Percentiles rank a stretch among this genome's conserved stretches.
These are phyloP conservation scores for Thyridium curvatum DNA, from an alignment of 2,329 filamentous ascomycete genomes.

Conservation along the genomic window DNA sequence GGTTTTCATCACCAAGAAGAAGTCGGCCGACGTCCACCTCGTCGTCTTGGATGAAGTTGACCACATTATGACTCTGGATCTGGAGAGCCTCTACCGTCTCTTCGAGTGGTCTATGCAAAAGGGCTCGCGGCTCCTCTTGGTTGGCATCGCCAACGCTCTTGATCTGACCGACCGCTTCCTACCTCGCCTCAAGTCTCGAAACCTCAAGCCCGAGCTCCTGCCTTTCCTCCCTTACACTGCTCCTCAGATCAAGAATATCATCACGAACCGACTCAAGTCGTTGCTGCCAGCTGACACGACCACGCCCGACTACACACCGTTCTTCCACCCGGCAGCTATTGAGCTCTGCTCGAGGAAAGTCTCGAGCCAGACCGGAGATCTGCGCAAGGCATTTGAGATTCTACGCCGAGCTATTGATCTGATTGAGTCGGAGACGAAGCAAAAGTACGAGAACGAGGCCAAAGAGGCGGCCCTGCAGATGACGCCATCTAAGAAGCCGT, in stretches of 20 bases:
- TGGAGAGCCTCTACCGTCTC: slow-evolving; percentile 85
- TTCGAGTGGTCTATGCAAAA: slow-evolving; percentile 92
- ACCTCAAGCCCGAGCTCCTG: slow-evolving; percentile 81
- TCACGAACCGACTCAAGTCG: slow-evolving; percentile 74
- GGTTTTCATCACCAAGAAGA: slow-evolving; percentile 60
- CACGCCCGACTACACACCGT: slow-evolving; percentile 62
- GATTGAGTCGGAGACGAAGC: slow-evolving; percentile 76
- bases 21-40: slow-evolving; percentile 57
- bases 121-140: slow-evolving; percentile 70
- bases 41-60: slow-evolving; percentile 94
- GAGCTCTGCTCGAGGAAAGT: slow-evolving; percentile 94
- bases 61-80: slow-evolving; percentile 80
- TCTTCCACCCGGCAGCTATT: slow-evolving; percentile 89
- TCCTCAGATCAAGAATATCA: slow-evolving; percentile 78
- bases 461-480: slow-evolving; percentile 50
- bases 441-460: slow-evolving; percentile 61
- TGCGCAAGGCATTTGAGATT: slow-evolving; percentile 93
- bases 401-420: slow-evolving; percentile 84
- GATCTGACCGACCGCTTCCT: slow-evolving; percentile 94
- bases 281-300: slow-evolving; percentile 53
- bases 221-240: slow-evolving; percentile 92
- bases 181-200: slow-evolving; percentile 85
- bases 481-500: slow-evolving; percentile 67
- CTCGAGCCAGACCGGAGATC: slow-evolving; percentile 84
- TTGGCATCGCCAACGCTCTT: slow-evolving; percentile 93